A percentile compares a stretch with the other conserved stretches of the same genome.
Conservation (phyloP, 2,329 filamentous ascomycete species). For the Trichoderma lentiforme region DNA sequence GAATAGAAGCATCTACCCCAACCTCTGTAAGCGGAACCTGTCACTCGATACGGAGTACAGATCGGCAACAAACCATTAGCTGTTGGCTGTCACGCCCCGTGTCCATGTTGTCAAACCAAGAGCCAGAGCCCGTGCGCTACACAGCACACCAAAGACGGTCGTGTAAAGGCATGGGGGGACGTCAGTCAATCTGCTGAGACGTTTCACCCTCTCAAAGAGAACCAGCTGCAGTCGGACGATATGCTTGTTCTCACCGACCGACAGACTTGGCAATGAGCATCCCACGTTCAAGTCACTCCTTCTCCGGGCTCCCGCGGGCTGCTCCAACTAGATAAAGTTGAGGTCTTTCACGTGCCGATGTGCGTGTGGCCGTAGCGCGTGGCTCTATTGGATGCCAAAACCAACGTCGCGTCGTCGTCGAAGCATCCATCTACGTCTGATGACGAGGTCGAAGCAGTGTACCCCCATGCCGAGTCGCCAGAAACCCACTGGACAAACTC, state of each 20-base stretch:
- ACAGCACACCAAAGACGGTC: neutral
- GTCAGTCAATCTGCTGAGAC: neutral
- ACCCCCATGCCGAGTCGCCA: neutral
- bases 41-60: neutral
- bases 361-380: neutral
- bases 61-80: neutral
- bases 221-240: neutral
- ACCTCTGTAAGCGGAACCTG: neutral
- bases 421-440: neutral
- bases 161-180: neutral
- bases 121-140: neutral
- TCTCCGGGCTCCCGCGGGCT: neutral
- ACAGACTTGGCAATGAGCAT: neutral
- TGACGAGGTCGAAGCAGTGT: neutral
- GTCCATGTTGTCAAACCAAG: neutral
- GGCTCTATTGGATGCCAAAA: neutral
- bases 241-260: neutral
- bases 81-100: neutral
- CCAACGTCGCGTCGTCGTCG: neutral
- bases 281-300: neutral
- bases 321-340: neutral
- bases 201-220: neutral
- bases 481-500: neutral
- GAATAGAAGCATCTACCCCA: neutral
- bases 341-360: neutral